phyloP scores from a whole-genome alignment of 345 rosid species.

The Eucalyptus leucophloia region DNA sequence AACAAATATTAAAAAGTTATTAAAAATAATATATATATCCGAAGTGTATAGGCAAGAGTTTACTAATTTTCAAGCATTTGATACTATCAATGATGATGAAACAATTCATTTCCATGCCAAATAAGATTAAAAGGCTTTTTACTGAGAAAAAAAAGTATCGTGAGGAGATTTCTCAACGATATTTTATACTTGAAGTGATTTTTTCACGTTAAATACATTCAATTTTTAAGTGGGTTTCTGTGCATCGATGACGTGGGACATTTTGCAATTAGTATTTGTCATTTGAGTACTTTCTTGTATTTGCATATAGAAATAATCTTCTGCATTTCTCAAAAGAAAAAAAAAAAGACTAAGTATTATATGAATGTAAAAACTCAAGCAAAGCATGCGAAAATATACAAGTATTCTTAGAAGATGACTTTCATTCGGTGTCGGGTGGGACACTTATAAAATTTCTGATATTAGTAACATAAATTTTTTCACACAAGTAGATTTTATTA shows the following conservation, averaged over 20 bases:
- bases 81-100: too few species aligned
- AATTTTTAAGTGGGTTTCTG: neutral
- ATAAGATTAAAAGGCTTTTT: neutral
- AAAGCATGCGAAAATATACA: neutral
- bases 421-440: accelerated
- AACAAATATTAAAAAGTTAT: too few species aligned
- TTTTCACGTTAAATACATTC: neutral
- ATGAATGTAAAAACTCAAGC: neutral
- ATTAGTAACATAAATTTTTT: too few species aligned
- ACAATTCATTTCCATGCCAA: too few species aligned
- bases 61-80: neutral
- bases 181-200: neutral
- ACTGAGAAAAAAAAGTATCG: neutral
- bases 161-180: neutral
- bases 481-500: too few species aligned
- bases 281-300: too few species aligned
- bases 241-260: neutral
- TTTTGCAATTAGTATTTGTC: neutral
- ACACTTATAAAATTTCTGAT: too few species aligned
- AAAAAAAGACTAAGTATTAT: too few species aligned
- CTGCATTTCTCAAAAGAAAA: neutral
- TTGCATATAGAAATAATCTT: neutral
- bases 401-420: too few species aligned
- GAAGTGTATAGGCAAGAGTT: accelerated
- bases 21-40: too few species aligned